phyloP scores from a whole-genome alignment of 768 basidiomycete species.

The Clathrus columnatus region DNA sequence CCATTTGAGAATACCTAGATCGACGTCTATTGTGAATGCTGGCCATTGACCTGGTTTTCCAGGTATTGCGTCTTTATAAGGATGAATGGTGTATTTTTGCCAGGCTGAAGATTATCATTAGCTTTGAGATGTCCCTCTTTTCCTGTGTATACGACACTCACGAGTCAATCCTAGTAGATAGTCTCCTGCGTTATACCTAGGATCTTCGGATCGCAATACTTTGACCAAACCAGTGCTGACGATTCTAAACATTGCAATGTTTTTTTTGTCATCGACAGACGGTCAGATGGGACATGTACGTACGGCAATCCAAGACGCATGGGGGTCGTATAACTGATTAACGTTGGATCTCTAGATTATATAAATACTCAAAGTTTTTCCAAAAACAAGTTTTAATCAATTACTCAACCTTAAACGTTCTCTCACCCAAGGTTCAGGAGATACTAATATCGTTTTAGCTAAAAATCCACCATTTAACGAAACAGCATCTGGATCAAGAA shows the following conservation, averaged over 20 bases:
- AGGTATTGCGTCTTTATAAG: neutral
- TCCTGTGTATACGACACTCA: neutral
- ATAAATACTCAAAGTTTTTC: neutral
- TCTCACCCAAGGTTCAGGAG: constrained; percentile 22
- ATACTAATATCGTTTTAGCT: constrained; percentile 19
- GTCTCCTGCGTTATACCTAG: neutral
- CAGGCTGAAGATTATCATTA: constrained; percentile 6
- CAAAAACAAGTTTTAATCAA: neutral
- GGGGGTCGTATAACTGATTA: neutral
- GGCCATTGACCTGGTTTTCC: neutral
- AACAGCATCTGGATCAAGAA: constrained; percentile 21
- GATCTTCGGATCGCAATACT: neutral
- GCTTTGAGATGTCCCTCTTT: neutral
- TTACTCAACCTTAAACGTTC: constrained; percentile 7
- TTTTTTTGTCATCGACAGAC: too few species aligned
- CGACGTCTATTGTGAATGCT: neutral
- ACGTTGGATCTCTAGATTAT: neutral
- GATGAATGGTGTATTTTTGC: neutral
- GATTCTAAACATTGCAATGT: neutral
- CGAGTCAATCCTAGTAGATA: neutral
- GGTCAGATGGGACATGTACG: too few species aligned
- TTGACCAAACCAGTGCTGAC: neutral
- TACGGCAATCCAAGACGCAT: neutral
- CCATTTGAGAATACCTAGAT: neutral
- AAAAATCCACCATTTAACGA: constrained; percentile 16